phyloP scores from a whole-genome alignment of 495 filamentous ascomycete genomes.

The Tirmania nivea region DNA sequence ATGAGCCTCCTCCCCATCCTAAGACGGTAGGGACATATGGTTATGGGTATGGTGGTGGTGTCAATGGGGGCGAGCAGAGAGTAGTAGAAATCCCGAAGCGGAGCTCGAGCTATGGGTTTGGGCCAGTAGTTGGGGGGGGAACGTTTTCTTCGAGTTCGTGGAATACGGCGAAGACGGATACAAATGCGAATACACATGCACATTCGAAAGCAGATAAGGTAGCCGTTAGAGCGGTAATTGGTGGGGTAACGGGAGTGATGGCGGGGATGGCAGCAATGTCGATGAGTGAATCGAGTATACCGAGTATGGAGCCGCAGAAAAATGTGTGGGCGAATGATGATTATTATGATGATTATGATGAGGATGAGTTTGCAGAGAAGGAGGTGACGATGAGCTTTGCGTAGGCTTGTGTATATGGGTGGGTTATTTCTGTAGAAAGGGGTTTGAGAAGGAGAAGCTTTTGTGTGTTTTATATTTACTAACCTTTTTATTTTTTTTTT shows the following conservation, averaged over 20 bases:
- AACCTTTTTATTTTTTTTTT: neutral
- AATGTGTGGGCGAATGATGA: constrained; percentile 59
- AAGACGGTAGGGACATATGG: constrained; percentile 16
- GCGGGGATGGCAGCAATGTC: no score
- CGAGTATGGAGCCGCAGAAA: constrained; percentile 29
- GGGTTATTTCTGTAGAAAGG: neutral
- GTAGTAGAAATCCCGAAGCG: no score
- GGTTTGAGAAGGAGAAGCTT: neutral
- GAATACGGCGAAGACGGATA: no score
- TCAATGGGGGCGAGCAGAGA: neutral
- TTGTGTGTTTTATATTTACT: neutral
- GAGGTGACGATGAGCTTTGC: constrained; percentile 61
- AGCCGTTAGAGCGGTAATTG: constrained; percentile 12
- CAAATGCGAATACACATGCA: no score
- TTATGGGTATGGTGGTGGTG: neutral
- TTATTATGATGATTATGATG: constrained; percentile 43
- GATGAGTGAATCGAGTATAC: constrained; percentile 18
- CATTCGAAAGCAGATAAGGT: neutral
- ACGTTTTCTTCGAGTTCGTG: no score
- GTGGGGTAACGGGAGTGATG: constrained; percentile 12
- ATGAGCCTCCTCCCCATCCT: constrained; percentile 9
- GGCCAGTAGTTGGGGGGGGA: no score
- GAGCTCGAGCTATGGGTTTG: no score
- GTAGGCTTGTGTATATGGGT: constrained; percentile 10
- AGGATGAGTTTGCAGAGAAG: constrained; percentile 53